Evolutionary conservation across 495 filamentous ascomycete genomes (phyloP), one percentile per base, ranked within the genome.

Genomic region (Talaromyces proteolyticus): DNA sequence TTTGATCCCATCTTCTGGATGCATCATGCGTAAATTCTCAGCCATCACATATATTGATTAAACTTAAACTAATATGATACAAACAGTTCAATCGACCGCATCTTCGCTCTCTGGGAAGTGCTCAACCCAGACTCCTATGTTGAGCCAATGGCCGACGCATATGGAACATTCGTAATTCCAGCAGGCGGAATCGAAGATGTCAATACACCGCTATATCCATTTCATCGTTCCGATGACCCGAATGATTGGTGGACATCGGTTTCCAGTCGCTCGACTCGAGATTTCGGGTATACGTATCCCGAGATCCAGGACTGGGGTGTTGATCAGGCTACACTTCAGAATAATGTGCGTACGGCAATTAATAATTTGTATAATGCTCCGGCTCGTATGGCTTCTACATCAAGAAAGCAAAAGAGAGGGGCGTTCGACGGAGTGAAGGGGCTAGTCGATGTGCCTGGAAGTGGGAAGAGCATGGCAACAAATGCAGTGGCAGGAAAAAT

Each of bases 271-370:
- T 53, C 58, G 7, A 51, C 56, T 16, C 54, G 55, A n/a, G 55
- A 37, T 16, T 70, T 75, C 37, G 75, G 74, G 17, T 70, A 75
- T 55, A 72, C 69, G 10, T 78, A 78, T 53, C 74, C 75, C 0
- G 75, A 78, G 54, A 56, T 75, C 14, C 47, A 59, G 11, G 64
- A 67, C 42, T 70, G 68, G 68, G 54, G 47, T 22, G 39, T 57
- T 4, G 38, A 51, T 17, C 25, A 61, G 37, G 42, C 49, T 0
- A 55, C 57, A 7, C 53, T 72, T 8, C 50, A 50, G 17, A 22
- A 47, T 3, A 64, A 69, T 17, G 57, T 70, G 23, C 52, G 53
- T 34, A 53, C 60, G 1, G 53, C 54, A 2, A 54, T 75, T 23
- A 66, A 70, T 22, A 49, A 51, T 0, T 61, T 75, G 5, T 75